phyloP scores from a whole-genome alignment of 768 basidiomycete genomes.

The Cantharellus cinnabarinus region DNA sequence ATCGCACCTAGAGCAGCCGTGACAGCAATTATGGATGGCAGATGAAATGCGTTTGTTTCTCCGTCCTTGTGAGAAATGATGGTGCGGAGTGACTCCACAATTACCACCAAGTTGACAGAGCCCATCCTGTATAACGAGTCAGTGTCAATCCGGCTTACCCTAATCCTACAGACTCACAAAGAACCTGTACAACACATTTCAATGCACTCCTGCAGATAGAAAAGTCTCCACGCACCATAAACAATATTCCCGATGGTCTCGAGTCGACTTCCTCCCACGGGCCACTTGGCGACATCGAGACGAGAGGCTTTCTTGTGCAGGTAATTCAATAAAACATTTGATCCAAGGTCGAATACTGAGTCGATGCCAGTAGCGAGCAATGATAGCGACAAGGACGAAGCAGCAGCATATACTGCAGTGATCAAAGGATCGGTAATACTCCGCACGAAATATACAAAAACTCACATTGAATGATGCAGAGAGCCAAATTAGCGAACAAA shows the following conservation, averaged over 20 bases:
- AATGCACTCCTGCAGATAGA: not conserved
- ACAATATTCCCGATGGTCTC: conserved; percentile 80
- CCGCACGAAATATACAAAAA: not conserved
- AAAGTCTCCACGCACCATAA: conserved; percentile 32
- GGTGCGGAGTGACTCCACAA: conserved; percentile 69
- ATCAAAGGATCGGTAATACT: not conserved
- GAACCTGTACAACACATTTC: too few species aligned
- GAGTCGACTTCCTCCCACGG: conserved; percentile 73
- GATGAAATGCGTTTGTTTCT: conserved; percentile 35
- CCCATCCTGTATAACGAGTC: conserved; percentile 42
- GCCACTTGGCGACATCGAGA: conserved; percentile 75
- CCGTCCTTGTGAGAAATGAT: conserved; percentile 36
- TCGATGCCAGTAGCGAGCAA: conserved; percentile 82
- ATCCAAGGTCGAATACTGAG: conserved; percentile 65
- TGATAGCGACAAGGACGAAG: conserved; percentile 65
- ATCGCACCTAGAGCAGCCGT: conserved; percentile 53
- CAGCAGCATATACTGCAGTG: conserved; percentile 67
- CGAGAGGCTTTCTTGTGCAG: conserved; percentile 50
- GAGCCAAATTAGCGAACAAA: conserved; percentile 50
- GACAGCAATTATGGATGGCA: conserved; percentile 71
- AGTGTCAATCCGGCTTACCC: conserved; percentile 26
- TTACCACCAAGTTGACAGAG: conserved; percentile 75
- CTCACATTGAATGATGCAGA: conserved; percentile 55
- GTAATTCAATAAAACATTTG: conserved; percentile 63
- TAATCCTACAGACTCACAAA: conserved; percentile 9